Evolutionary conservation across 345 rosid species (phyloP), one percentile per base, ranked within the genome.

Genomic region (Eucalyptus globulus): DNA sequence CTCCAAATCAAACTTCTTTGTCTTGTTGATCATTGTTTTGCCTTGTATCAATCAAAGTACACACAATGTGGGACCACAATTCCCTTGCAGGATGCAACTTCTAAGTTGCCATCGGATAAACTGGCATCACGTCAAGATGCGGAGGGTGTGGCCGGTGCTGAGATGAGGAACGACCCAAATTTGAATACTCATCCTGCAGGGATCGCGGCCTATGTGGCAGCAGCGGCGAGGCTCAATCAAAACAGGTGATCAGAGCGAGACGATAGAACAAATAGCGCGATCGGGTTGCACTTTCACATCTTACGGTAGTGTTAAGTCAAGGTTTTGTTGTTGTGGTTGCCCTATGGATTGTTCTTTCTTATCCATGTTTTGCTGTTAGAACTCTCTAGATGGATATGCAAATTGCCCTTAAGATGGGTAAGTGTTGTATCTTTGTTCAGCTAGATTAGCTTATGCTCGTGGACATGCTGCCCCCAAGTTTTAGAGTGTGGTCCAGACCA

Each of bases 141-240:
- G 0, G 99, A 96, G 89, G 97, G 98, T 29, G 96, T 97, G 87
- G 89, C 94, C 7, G 95, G 93, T 5, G 97, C 98, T 4, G 98
- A 96, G 92, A 95, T 96, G 98, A 92, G 99, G 88, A 97, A 96
- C 47, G 94, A 95, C 86, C 98, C 98, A 3, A 62, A 92, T 58
- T 94, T 97, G 72, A 93, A 95, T 24, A 95, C 96, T 6, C 94
- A 93, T 87, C 98, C 97, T 0, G 93, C 96, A 1, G 99, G 99
- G 0, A 95, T 96, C 24, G 93, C 95, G 1, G 97, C 98, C 49
- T 94, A 95, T 1, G 91, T 97, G 7, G 95, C 96, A 10, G 96
- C 97, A 0, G 97, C 97, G 0, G 97, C 96, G 40, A 92, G 98
- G 88, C 94, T 97, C 88, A 97, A 97, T 90, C 95, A 93, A 91